Conservation (phyloP, 2,329 filamentous ascomycete genomes). For the Dissoconium aciculare region DNA sequence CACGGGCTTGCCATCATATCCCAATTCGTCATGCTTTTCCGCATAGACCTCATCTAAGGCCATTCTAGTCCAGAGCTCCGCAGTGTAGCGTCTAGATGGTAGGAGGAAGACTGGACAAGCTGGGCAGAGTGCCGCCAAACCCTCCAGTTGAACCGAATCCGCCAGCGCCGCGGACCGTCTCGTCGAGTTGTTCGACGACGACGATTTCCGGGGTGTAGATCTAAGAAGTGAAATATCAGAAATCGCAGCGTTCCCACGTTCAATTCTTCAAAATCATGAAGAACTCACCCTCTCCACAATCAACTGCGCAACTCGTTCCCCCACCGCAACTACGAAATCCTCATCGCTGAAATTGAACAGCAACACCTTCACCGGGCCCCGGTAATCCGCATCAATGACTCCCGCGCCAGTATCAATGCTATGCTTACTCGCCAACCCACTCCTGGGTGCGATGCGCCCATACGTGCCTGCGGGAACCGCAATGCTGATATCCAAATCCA, state of each 20-base stretch:
- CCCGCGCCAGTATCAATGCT: constrained; percentile 93
- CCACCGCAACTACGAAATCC: constrained; percentile 68
- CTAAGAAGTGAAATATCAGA: constrained; percentile 22
- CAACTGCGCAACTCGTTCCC: constrained; percentile 85
- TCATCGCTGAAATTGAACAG: constrained; percentile 80
- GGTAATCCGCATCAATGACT: constrained; percentile 95
- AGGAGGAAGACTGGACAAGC: too few species aligned
- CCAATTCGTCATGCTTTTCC: too few species aligned
- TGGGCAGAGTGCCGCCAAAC: constrained; percentile 22
- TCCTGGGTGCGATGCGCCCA: constrained; percentile 37
- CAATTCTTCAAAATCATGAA: not conserved
- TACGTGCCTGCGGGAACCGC: constrained; percentile 84
- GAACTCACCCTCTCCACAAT: constrained; percentile 61
- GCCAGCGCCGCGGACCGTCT: constrained; percentile 77
- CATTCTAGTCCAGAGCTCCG: too few species aligned
- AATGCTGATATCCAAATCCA: constrained; percentile 84
- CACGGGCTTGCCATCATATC: too few species aligned
- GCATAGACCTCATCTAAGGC: too few species aligned
- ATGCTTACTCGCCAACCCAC: constrained; percentile 46
- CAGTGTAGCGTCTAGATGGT: too few species aligned
- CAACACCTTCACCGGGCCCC: constrained; percentile 83
- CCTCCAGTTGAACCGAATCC: constrained; percentile 80
- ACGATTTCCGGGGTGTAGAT: constrained; percentile 85
- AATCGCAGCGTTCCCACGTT: not conserved
- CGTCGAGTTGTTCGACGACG: constrained; percentile 78